These are phyloP conservation scores for Cutaneotrichosporon arboriforme DNA, from an alignment of 1,284 basidiomycete species.

Conservation along the genomic window DNA sequence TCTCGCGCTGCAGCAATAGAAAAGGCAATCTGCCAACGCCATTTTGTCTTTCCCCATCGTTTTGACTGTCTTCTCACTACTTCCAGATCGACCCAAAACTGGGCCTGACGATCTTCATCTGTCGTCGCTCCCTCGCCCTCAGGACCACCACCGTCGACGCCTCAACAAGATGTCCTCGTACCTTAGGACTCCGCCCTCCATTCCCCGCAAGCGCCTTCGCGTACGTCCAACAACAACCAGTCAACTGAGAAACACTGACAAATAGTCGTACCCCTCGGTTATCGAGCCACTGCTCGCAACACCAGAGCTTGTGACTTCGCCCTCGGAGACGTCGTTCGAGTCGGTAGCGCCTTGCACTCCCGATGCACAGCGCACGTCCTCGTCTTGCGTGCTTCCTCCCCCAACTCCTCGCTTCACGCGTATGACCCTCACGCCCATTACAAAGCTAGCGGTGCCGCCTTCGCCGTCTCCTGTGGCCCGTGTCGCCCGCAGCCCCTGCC, in stretches of 20 bases:
- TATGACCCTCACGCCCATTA: not conserved
- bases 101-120: no score
- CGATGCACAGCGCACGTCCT: not conserved
- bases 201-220: conserved; percentile 3
- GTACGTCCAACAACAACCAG: not conserved
- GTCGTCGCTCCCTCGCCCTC: no score
- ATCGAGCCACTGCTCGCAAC: conserved; percentile 1
- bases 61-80: no score
- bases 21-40: no score
- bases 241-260: no score
- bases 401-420: conserved; percentile 1
- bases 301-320: not conserved
- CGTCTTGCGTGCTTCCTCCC: not conserved
- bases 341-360: not conserved
- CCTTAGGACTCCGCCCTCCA: not conserved
- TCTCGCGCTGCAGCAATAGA: no score
- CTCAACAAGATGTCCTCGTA: not conserved
- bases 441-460: not conserved
- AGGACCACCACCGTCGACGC: no score
- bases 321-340: not conserved
- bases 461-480: not conserved
- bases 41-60: no score
- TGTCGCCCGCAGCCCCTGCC: not conserved
- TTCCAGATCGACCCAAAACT: no score
- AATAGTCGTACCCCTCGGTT: not conserved